These are phyloP conservation scores for Leccinum subgranulosum DNA, from an alignment of 768 basidiomycete genomes.

Conservation along the genomic window DNA sequence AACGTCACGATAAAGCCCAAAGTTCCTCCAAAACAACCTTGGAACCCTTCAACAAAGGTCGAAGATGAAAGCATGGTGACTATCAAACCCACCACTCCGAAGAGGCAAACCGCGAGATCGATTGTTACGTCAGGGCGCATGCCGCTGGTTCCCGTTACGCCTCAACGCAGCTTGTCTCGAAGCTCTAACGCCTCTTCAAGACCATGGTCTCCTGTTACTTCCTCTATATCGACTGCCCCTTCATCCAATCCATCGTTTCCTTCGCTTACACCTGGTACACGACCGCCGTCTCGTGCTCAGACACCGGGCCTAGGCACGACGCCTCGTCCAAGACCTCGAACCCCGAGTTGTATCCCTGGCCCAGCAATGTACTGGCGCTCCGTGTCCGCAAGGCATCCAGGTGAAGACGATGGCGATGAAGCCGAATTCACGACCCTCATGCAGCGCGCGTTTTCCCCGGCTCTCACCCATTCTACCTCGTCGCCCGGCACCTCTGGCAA, in stretches of 20 bases:
- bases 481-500: slow-evolving; percentile 32
- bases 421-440: slow-evolving; percentile 41
- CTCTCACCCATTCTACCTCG: slow-evolving; percentile 48
- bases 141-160: slow-evolving; percentile 48
- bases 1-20: slow-evolving; percentile 41
- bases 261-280: slow-evolving; percentile 26
- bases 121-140: slow-evolving; percentile 39
- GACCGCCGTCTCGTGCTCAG: slow-evolving; percentile 56
- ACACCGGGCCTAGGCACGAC: slow-evolving; percentile 46
- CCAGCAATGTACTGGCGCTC: slow-evolving; percentile 52
- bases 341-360: slow-evolving; percentile 75
- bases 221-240: slow-evolving; percentile 66
- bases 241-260: slow-evolving; percentile 40
- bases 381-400: slow-evolving; percentile 46
- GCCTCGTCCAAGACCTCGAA: slow-evolving; percentile 71
- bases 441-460: slow-evolving; percentile 62
- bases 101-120: slow-evolving; percentile 47
- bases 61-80: slow-evolving; percentile 47
- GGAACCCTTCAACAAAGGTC: slow-evolving; percentile 85
- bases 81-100: slow-evolving; percentile 48
- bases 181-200: slow-evolving; percentile 75
- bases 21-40: slow-evolving; percentile 45
- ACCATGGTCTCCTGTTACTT: slow-evolving; percentile 76
- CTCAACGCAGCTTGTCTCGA: slow-evolving; percentile 65
- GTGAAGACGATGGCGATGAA: slow-evolving; percentile 45